Base-by-base conservation (phyloP, 768 basidiomycete species). In the Calvatia gigantea region DNA sequence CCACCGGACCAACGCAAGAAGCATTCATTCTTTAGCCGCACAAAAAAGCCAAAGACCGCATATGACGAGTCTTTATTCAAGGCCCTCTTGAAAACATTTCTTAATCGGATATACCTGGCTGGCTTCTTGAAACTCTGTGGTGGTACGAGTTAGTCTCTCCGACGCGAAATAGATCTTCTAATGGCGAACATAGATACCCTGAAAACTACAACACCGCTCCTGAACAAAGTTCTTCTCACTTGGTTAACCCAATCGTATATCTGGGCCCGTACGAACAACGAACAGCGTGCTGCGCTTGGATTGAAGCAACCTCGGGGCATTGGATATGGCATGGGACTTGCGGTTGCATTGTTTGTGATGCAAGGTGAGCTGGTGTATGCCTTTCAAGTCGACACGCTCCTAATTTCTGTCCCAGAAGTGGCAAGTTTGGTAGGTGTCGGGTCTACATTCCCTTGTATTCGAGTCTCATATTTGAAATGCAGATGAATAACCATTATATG, bases 261-360 rank as follows among this genome's bases (percentile, higher is more conserved):
- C 21, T 79, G 71, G 56, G 66, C 65, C 63, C 70, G 65, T 32
- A 65, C 74, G 7, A 64, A 72, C 1, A 70, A 74, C 0, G 67
- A 66, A 23, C 65, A 76, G 42, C 74, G 72, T 32, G 72, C 67
- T 0, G 64, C 67, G 3, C 71, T 33, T 43, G 75, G 54, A 33
- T 60, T 52, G 9, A 59, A 60, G 8, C 59, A 69, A 46, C 82
- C 84, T 2, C 69, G 61, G 31, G 79, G 80, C 1, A 72, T 86
- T 35, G 84, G 85, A 0, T 82, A 80, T 63, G 85, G 85, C 1
- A 76, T 87, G 49, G 85, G 85, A 5, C 64, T 86, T 1, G 84
- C 77, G 0, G 70, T 83, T 49, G 83, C 73, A 3, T 64, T 86
- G 27, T 85, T 84, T 58, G 70, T 67, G 0, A 86, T 85, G 85